Conservation (phyloP, 306 rosid species). For the Cicer arietinum region DNA sequence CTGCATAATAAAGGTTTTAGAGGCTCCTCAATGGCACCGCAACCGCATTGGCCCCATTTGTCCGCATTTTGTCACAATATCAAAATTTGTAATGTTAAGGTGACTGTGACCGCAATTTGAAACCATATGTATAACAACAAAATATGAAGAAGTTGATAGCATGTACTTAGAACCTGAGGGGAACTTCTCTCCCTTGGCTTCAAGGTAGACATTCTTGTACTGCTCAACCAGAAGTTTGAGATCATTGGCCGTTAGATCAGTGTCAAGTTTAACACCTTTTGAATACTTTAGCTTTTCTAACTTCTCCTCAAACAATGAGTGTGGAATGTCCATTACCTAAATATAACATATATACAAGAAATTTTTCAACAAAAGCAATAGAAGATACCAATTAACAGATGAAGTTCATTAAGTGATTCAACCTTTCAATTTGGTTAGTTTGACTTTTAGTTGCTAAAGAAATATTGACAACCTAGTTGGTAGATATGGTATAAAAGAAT, state of each 20-base stretch:
- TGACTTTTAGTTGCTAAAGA: constrained; percentile 6
- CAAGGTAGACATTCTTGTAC: constrained; percentile 76
- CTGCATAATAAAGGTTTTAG: too few species aligned
- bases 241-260: constrained; percentile 70
- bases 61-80: too few species aligned
- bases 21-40: too few species aligned
- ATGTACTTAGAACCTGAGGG: constrained; percentile 78
- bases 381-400: not conserved
- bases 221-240: constrained; percentile 86
- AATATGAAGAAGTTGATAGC: constrained; percentile 33
- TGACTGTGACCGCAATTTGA: too few species aligned
- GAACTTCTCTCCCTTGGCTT: constrained; percentile 70
- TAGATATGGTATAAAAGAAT: constrained; percentile 37
- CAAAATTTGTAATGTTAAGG: too few species aligned
- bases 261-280: constrained; percentile 71
- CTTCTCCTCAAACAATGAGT: constrained; percentile 85
- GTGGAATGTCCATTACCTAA: constrained; percentile 90
- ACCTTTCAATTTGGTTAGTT: constrained; percentile 19
- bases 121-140: constrained; percentile 16
- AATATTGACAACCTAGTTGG: not conserved
- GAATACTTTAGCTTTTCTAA: constrained; percentile 64
- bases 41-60: too few species aligned
- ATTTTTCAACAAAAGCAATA: constrained; percentile 36
- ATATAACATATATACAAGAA: constrained; percentile 39
- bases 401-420: not conserved